Base-by-base conservation (phyloP, 495 filamentous ascomycete genomes). In the Lichenothelia convexa region DNA sequence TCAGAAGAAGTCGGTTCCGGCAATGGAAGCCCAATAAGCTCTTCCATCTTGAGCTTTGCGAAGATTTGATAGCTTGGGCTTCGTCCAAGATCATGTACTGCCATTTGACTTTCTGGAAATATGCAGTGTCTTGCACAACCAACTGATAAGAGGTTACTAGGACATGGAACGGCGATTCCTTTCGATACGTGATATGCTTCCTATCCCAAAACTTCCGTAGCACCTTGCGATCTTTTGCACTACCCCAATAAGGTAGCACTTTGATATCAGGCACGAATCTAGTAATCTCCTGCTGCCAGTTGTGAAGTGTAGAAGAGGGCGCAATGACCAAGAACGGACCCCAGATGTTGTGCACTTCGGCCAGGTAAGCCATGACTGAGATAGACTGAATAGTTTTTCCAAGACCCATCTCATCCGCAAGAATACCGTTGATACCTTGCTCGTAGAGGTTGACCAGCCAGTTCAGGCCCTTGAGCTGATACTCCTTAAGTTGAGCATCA, bases 11-110 rank as follows among this genome's bases (percentile, higher is more conserved):
- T 40, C 89, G 79, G 57, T 97, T 97, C 29, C 89, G 81, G 57
- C 87, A 97, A 51, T 83, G 78, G 63, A 95, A 94, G 12, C 83
- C 81, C 15, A 97, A 64, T 43, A 97, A 57, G 45, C 75, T 80
- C 67, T 95, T 97, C 89, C 89, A 97, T 47, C 89, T 74, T 3
- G 86, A 91, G 59, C 85, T 93, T 45, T 79, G 71, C 11, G 91
- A 94, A 35, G 85, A 93, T 63, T 97, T 97, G 72, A 97, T 97
- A 34, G 89, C 89, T 53, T 97, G 89, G 15, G 89, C 89, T 56
- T 97, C 89, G 48, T 97, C 89, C 22, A 97, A 69, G 50, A 97
- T 92, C 89, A 97, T 97, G 58, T 95, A 97, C 60, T 97, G 89
- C 89, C 89, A 97, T 44, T 78, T 81, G 58, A 97, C 84, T 61